Evolutionary conservation across 306 rosid species (phyloP), one percentile per base, ranked within the genome.

Genomic region (Cicer chorassanicum): DNA sequence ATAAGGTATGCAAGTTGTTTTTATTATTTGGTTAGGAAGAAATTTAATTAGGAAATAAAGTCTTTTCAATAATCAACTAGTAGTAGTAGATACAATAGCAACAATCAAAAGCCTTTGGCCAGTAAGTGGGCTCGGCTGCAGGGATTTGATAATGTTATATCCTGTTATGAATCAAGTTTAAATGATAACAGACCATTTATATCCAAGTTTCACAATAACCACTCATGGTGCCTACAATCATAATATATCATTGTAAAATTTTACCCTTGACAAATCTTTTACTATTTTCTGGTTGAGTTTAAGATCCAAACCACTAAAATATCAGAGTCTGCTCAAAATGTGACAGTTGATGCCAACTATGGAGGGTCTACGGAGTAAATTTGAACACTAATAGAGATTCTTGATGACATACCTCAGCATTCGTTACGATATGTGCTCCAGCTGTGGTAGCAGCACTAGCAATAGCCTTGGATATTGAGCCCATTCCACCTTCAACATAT

Each of bases 401-500:
- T 61, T 75, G 64, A 78, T 50, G 75, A 70, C 59, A 71, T 78
- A 94, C 99, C 95, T 88, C 96, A 42, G 89, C 89, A 82, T 68
- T 77, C n/a, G 97, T 88, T 66, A 86, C 83, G 61, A 94, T 64
- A 78, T 77, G 86, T 65, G 91, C 97, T 78, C 97, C 95, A 71
- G 93, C 96, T 87, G 79, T 91, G 83, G 8, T 73, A 42, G 97
- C 96, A 51, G 97, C 96, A 76, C 86, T 84, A 54, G 85, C 68
- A 61, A 94, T 90, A 67, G 99, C 97, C 82, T 67, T 70, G 75
- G 99, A 94, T 82, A 94, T 87, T 53, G 99, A 88, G 60, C 99
- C 99, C 99, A 94, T 94, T 81, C 99, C 99, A 78, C 99, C 99
- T 88, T 94, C 99, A 72, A 92, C 99, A 70, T 90, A 84, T 64